Evolutionary conservation across 768 basidiomycete genomes (phyloP).

Genomic region (Tylopilus rubrobrunneus): DNA sequence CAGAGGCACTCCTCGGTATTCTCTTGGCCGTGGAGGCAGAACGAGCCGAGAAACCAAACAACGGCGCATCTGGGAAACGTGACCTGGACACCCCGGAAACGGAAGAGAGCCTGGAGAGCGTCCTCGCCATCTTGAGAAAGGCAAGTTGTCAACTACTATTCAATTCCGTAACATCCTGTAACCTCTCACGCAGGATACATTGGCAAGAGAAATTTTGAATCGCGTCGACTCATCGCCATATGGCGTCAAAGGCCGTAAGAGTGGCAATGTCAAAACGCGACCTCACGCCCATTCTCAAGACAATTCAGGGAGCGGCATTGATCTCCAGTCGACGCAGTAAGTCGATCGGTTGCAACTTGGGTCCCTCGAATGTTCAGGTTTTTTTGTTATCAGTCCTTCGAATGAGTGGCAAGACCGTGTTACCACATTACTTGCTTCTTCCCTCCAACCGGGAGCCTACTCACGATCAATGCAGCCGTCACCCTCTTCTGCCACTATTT

Average conservation of each 20-base stretch:
- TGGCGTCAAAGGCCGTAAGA: constrained; percentile 67
- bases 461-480: neutral
- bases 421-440: constrained; percentile 19
- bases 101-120: constrained; percentile 22
- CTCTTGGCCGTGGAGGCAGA: constrained; percentile 49
- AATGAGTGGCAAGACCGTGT: constrained; percentile 84
- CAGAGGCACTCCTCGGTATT: constrained; percentile 79
- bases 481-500: neutral
- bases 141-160: constrained; percentile 27
- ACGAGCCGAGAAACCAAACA: constrained; percentile 12
- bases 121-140: constrained; percentile 50
- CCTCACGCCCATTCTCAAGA: constrained; percentile 20
- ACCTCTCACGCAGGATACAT: constrained; percentile 51
- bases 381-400: constrained; percentile 53
- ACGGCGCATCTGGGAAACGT: constrained; percentile 32
- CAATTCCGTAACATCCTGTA: neutral
- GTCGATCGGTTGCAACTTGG: constrained; percentile 20
- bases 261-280: constrained; percentile 32
- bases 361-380: neutral
- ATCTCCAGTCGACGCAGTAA: constrained; percentile 62
- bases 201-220: constrained; percentile 75
- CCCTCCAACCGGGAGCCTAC: constrained; percentile 13
- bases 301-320: constrained; percentile 21
- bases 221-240: constrained; percentile 82
- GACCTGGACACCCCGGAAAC: constrained; percentile 5